Conservation (phyloP, 805 yeast species). For the Yarrowia hollandica region DNA sequence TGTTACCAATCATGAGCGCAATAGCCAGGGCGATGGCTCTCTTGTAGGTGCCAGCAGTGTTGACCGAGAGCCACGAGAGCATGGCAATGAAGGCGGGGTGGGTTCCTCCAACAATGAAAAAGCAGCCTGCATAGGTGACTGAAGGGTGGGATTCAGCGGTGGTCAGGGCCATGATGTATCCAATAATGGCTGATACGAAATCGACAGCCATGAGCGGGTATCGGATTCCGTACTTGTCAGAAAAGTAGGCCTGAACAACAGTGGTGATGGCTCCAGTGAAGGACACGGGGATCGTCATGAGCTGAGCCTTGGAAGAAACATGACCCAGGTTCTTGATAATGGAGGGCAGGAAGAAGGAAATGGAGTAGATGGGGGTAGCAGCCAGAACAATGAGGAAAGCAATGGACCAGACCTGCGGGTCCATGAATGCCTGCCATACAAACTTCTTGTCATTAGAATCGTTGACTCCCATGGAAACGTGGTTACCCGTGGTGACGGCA, state of each 20-base stretch:
- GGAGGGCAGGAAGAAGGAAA: slow-evolving; percentile 59
- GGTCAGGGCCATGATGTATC: slow-evolving; percentile 48
- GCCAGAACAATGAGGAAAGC: slow-evolving; percentile 54
- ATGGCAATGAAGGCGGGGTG: slow-evolving; percentile 59
- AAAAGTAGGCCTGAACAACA: slow-evolving; percentile 33
- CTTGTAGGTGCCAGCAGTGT: slow-evolving; percentile 56
- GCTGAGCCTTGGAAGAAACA: slow-evolving; percentile 58
- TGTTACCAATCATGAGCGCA: slow-evolving; percentile 63
- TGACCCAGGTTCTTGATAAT: slow-evolving; percentile 55
- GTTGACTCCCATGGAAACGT: slow-evolving; percentile 38
- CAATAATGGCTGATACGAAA: slow-evolving; percentile 41
- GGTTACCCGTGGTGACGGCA: slow-evolving; percentile 40
- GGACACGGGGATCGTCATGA: slow-evolving; percentile 50
- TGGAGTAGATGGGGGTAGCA: slow-evolving; percentile 58
- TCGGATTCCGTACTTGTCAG: slow-evolving; percentile 42
- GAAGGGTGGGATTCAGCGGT: slow-evolving; percentile 43
- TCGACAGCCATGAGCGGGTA: slow-evolving; percentile 37
- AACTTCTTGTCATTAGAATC: slow-evolving; percentile 50
- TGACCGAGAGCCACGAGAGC: slow-evolving; percentile 60
- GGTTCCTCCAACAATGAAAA: slow-evolving; percentile 53
- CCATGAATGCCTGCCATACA: slow-evolving; percentile 50
- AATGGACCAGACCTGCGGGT: slow-evolving; percentile 51
- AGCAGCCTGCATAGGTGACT: slow-evolving; percentile 53
- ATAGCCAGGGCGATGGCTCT: slow-evolving; percentile 55
- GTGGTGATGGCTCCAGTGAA: slow-evolving; percentile 42